Conservation (phyloP, 2,329 filamentous ascomycete genomes). For the Penicillium griseofulvum region DNA sequence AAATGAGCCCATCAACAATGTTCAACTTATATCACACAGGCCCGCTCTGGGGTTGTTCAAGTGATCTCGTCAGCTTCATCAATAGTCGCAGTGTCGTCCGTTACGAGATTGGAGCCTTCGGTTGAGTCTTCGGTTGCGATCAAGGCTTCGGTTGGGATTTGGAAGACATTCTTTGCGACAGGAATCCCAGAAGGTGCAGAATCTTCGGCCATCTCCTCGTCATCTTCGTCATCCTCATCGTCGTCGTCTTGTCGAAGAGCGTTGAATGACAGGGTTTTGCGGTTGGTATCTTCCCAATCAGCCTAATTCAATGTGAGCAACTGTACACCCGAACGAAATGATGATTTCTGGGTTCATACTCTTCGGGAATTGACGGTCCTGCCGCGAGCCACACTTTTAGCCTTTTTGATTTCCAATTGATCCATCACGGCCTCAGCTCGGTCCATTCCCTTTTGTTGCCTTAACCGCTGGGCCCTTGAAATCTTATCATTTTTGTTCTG, state of each 20-base stretch:
- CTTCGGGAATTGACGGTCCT: conserved; percentile 51
- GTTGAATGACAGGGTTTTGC: conserved; percentile 29
- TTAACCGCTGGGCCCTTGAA: conserved; percentile 53
- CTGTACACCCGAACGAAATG: not conserved
- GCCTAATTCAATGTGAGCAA: conserved; percentile 28
- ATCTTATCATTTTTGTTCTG: conserved; percentile 47
- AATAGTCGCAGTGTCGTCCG: conserved; percentile 27
- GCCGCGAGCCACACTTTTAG: conserved; percentile 50
- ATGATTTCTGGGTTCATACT: conserved; percentile 25
- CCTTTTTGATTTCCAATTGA: conserved; percentile 56
- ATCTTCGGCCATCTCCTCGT: conserved; percentile 34
- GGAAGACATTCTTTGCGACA: conserved; percentile 16
- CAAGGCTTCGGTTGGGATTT: conserved; percentile 10
- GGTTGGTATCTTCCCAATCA: conserved; percentile 45
- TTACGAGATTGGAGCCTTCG: conserved; percentile 17
- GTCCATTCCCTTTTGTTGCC: conserved; percentile 56
- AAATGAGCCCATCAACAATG: conserved; percentile 33
- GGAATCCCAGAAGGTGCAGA: conserved; percentile 20
- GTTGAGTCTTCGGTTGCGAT: conserved; percentile 8
- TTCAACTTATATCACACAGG: conserved; percentile 9
- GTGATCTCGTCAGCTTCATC: conserved; percentile 47
- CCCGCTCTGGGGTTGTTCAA: conserved; percentile 26
- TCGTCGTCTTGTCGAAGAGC: conserved; percentile 48
- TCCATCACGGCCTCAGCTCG: conserved; percentile 55
- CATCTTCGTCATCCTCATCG: conserved; percentile 46